Conservation (phyloP, 805 yeast species). For the Saccharomycopsis fibuligera region DNA sequence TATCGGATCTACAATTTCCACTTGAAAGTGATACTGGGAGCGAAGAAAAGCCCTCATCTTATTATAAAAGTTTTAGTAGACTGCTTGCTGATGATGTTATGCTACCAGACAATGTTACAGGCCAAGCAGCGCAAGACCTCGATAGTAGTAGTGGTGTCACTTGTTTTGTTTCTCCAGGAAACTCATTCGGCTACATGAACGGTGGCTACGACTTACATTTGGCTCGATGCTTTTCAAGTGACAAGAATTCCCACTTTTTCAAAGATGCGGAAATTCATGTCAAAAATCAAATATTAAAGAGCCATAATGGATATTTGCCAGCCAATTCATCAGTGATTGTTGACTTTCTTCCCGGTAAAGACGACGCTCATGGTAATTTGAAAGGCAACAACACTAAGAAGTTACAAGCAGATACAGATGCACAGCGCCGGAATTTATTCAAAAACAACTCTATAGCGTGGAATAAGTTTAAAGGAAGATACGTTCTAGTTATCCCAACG, state of each 20-base stretch:
- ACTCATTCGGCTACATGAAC: constrained; percentile 18
- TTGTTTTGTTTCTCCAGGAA: constrained; percentile 20
- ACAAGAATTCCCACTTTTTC: no score
- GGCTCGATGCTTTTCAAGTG: constrained; percentile 6
- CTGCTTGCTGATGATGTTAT: no score
- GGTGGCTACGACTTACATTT: constrained; percentile 18
- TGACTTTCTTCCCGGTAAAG: constrained; percentile 4
- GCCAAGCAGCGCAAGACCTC: no score
- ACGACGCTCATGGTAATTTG: neutral
- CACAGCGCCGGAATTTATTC: neutral
- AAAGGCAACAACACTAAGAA: neutral
- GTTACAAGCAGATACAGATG: no score
- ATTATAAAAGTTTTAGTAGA: no score
- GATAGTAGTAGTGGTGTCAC: no score
- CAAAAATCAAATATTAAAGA: constrained; percentile 3
- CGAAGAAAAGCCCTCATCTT: no score
- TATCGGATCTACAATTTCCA: no score
- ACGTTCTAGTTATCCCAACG: constrained; percentile 14
- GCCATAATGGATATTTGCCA: constrained; percentile 15
- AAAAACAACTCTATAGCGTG: constrained; percentile 8
- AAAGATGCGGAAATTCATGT: constrained; percentile 3
- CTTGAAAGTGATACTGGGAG: no score
- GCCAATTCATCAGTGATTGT: constrained; percentile 1
- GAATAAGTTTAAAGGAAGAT: constrained; percentile 5
- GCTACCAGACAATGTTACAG: no score